A percentile compares a stretch with the other conserved stretches of the same genome.
phyloP scores from a whole-genome alignment of 257 asterid species.

The Lithospermum erythrorhizon region DNA sequence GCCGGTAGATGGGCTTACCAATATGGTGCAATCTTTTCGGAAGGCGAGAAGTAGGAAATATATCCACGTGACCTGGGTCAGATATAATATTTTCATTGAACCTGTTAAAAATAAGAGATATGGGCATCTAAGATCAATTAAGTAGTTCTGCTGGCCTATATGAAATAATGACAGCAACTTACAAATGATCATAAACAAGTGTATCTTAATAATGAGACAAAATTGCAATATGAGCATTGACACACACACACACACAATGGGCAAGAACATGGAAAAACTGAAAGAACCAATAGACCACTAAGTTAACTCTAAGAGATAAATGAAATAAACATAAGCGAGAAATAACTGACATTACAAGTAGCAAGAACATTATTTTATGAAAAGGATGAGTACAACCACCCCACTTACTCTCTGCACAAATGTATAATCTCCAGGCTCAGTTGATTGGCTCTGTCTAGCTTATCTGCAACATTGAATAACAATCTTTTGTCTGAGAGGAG shows the following conservation, averaged over 20 bases:
- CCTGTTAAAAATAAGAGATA: conserved; percentile 43
- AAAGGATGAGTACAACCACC: neutral
- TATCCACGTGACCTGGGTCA: conserved; percentile 94
- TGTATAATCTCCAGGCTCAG: conserved; percentile 61
- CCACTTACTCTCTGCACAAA: conserved; percentile 79
- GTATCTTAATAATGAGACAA: no score
- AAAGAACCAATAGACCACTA: no score
- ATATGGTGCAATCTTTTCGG: conserved; percentile 71
- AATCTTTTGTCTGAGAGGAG: conserved; percentile 9
- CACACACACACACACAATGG: no score
- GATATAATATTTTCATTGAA: conserved; percentile 73
- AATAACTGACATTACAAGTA: neutral
- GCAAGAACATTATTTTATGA: neutral
- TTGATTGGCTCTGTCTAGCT: conserved; percentile 55
- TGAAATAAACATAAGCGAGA: neutral
- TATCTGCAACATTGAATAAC: conserved; percentile 43
- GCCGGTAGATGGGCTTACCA: conserved; percentile 58
- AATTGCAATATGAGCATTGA: no score
- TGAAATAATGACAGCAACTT: neutral
- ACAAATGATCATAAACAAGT: neutral
- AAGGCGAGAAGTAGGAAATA: conserved; percentile 81
- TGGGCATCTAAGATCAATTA: neutral
- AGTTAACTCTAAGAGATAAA: neutral
- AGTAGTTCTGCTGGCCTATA: neutral
- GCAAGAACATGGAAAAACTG: no score